Percentiles rank a stretch among this genome's conserved stretches.
Evolutionary conservation across 768 basidiomycete genomes (phyloP).

Genomic region (Naematelia encephala): DNA sequence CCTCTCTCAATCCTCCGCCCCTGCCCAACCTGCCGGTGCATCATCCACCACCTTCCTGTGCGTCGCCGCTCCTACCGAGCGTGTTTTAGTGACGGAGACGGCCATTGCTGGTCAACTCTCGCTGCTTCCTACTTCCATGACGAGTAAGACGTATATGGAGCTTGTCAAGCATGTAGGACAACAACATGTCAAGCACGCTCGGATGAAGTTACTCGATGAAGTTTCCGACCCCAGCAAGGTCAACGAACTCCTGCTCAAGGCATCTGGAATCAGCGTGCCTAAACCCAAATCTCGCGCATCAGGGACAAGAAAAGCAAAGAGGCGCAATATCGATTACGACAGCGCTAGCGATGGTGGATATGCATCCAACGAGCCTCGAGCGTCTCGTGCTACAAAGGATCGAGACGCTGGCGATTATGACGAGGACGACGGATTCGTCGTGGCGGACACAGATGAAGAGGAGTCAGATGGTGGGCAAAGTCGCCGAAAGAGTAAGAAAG

Average conservation of each 20-base stretch:
- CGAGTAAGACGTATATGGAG: slow-evolving; percentile 39
- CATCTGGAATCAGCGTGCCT: slow-evolving; percentile 15
- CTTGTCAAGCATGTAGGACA: slow-evolving; percentile 38
- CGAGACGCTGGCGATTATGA: slow-evolving; percentile 35
- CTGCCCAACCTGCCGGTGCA: background rate
- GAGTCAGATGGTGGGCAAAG: slow-evolving; percentile 15
- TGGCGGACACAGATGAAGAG: slow-evolving; percentile 40
- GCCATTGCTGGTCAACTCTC: slow-evolving; percentile 44
- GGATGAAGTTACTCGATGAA: slow-evolving; percentile 39
- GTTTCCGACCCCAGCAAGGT: slow-evolving; percentile 19
- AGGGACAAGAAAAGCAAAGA: slow-evolving; percentile 8
- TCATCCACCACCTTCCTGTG: slow-evolving; percentile 22
- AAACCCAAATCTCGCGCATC: slow-evolving; percentile 12
- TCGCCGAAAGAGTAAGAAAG: slow-evolving; percentile 10
- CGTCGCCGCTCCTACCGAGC: slow-evolving; percentile 20
- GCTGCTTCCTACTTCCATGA: slow-evolving; percentile 39
- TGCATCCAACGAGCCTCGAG: background rate
- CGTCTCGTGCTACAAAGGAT: background rate
- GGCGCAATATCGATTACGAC: background rate
- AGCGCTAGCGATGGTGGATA: background rate
- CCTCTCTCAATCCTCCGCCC: background rate
- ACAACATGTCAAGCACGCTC: slow-evolving; percentile 41
- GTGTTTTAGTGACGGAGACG: slow-evolving; percentile 39
- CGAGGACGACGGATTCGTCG: slow-evolving; percentile 49
- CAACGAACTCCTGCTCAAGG: slow-evolving; percentile 20